Evolutionary conservation across 345 rosid genomes (phyloP), one percentile per base, ranked within the genome.

Genomic region (Eutrema heterophyllum): DNA sequence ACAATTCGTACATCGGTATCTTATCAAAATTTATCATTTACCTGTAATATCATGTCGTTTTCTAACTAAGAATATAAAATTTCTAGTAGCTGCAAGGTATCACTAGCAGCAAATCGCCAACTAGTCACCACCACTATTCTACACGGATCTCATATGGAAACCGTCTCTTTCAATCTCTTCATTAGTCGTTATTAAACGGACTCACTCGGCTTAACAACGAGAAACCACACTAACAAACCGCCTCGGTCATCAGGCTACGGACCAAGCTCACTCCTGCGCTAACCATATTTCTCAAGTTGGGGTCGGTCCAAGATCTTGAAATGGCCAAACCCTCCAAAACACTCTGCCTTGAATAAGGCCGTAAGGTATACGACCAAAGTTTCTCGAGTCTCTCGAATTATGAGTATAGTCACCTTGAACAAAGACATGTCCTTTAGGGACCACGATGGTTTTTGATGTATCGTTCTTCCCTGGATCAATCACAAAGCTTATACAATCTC

Each of bases 361-460:
- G 51, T 81, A 88, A 41, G 98, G 90, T 74, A 92, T 71, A 5
- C 95, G 82, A 41, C 98, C 98, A 73, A 84, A 92, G 10, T 32
- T 18, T 75, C 98, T 86, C 4, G 96, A 92, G 83, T 90, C 98
- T 36, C 54, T 70, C 0, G 97, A 84, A 52, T 78, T 71, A 52
- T 84, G 78, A 54, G 57, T 76, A 79, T 87, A 76, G 80, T 90
- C 98, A 52, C 98, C 98, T 69, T 85, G 82, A 5, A 88, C 73
- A 85, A 93, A 89, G 35, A 90, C 67, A 72, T 85, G 90, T 54
- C 97, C 97, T 79, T 66, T 75, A 2, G 97, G 97, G 70, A 90
- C 91, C 87, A 83, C 77, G 48, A 85, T 46, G 65, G 88, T 84
- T 53, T 77, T 27, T 14, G 72, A 61, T 57, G 53, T 49, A 52